These are phyloP conservation scores for Cyclocybe aegerita DNA, from an alignment of 768 basidiomycete genomes.

Conservation along the genomic window DNA sequence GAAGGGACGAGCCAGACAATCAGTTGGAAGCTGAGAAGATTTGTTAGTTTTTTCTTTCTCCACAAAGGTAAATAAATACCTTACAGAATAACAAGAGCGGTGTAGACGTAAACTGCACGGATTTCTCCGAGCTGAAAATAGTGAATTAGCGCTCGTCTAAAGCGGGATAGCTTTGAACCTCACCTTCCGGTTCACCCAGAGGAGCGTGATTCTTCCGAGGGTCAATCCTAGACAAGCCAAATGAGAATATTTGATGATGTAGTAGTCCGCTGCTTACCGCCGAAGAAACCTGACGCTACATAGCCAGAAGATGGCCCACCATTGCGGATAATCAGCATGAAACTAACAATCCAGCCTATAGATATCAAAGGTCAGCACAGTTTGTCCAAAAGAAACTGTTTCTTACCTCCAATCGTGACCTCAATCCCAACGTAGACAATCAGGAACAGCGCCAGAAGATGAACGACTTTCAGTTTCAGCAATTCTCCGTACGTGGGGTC, in stretches of 20 bases:
- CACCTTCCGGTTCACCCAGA: constrained; percentile 43
- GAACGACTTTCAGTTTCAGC: constrained; percentile 46
- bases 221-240: constrained; percentile 39
- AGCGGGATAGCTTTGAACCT: not conserved
- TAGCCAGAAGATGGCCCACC: constrained; percentile 40
- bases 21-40: constrained; percentile 46
- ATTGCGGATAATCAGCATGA: constrained; percentile 29
- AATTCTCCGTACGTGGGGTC: constrained; percentile 44
- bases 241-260: not conserved
- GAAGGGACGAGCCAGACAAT: constrained; percentile 66
- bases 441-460: constrained; percentile 57
- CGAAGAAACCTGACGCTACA: constrained; percentile 47
- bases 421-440: constrained; percentile 66
- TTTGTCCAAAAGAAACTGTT: not conserved
- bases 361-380: not conserved
- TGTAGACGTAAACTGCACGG: constrained; percentile 45
- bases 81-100: constrained; percentile 44
- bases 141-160: not conserved
- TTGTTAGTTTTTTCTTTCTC: not conserved
- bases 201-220: constrained; percentile 46
- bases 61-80: not conserved
- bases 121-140: constrained; percentile 46
- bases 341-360: constrained; percentile 67
- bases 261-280: constrained; percentile 29
- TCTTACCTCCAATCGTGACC: constrained; percentile 45